Evolutionary conservation across 2,329 filamentous ascomycete genomes (phyloP), one percentile per base, ranked within the genome.

Genomic region (Aspergillus neoniger): DNA sequence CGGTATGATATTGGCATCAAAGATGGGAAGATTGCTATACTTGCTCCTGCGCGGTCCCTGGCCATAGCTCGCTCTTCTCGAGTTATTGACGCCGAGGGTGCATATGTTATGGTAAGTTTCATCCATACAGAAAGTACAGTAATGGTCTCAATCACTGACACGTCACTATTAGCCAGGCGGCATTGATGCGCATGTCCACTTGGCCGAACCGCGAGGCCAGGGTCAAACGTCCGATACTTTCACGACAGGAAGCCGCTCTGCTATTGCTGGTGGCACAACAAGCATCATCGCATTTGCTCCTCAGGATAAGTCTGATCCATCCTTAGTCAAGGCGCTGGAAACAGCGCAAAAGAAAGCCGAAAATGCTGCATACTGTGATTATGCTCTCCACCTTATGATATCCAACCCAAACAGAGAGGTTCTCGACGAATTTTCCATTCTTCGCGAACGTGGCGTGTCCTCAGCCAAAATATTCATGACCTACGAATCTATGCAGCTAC

Each of bases 201-300:
- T 83, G 1, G 75, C 76, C 7, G 79, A 82, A 32, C 61, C 59
- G 21, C 54, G 53, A 48, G 61, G 61, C 21, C 61, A 61, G 30
- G 49, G 48, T 17, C 59, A 59, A 41, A 28, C 58, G 2, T 41
- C 60, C 63, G 76, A 77, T 15, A 65, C 66, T 15, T 67, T 61
- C 15, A 58, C 61, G 15, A 80, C 76, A 15, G 84, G 84, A 0
- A 82, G 82, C 0, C 76, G 84, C 8, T 82, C 79, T 25, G 85
- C 85, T 3, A 78, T 87, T 54, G 83, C 83, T 32, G 58, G 58
- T 14, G 58, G 58, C 5, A 63, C 81, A 12, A 87, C 85, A 0
- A 86, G 85, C 0, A 76, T 87, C n/a, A 73, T 87, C 7, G 78
- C 83, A 0, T 87, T 88, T 71, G 85, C 84, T 1, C 79, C 81